phyloP scores from a whole-genome alignment of 495 filamentous ascomycete species.

The Massariosphaeria phaeospora region DNA sequence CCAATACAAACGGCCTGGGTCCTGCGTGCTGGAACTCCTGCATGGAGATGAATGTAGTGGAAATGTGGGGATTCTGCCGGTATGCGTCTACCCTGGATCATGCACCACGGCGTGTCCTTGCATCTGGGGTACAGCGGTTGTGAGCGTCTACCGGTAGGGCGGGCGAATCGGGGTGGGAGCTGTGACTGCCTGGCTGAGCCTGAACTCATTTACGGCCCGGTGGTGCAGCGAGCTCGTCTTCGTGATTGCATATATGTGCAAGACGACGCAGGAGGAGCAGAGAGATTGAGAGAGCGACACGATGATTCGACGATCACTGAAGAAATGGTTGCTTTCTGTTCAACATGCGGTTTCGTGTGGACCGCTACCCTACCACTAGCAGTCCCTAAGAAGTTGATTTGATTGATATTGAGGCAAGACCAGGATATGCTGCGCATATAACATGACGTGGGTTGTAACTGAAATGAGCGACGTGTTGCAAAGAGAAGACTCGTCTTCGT shows the following conservation, averaged over 20 bases:
- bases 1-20: not conserved
- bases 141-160: conserved; percentile 24
- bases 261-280: conserved; percentile 1
- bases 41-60: not conserved
- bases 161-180: conserved; percentile 5
- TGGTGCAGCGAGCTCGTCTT: conserved; percentile 14
- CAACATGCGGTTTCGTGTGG: not conserved
- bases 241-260: conserved; percentile 5
- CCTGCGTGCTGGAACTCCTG: conserved; percentile 11
- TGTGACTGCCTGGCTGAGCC: not conserved
- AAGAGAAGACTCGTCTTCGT: not conserved
- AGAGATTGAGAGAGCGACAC: not conserved
- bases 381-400: too few species aligned
- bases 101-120: conserved; percentile 12
- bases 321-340: not conserved
- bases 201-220: conserved; percentile 21
- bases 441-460: too few species aligned
- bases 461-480: conserved; percentile 1
- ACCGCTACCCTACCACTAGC: not conserved
- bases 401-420: too few species aligned
- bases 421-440: too few species aligned
- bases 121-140: not conserved
- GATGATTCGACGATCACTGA: not conserved
- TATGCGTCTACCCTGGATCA: conserved; percentile 11
- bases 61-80: conserved; percentile 28